These are phyloP conservation scores for Sugiyamaella sp. DNA, from an alignment of 1,139 yeast species.

Conservation along the genomic window DNA sequence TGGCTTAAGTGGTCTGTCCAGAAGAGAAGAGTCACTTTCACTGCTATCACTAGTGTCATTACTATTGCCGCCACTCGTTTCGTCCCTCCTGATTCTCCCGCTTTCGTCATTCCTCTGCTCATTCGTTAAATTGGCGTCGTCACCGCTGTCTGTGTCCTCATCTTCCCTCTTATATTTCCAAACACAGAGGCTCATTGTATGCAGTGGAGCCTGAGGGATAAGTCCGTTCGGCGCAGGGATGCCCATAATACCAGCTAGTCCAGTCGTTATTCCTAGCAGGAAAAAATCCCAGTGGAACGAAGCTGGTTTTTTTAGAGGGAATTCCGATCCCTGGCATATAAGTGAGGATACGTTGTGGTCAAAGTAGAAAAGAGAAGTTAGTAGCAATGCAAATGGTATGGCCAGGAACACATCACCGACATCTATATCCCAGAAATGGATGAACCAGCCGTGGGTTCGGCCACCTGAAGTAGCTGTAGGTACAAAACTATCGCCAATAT, in stretches of 20 bases:
- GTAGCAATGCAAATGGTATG: constrained; percentile 83
- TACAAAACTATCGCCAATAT: constrained; percentile 70
- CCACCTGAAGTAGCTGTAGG: constrained; percentile 59
- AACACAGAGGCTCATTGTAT: constrained; percentile 76
- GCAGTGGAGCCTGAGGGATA: constrained; percentile 96
- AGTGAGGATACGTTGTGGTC: constrained; percentile 94
- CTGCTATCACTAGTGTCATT: not conserved
- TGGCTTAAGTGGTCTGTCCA: constrained; percentile 22
- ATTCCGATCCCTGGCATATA: constrained; percentile 85
- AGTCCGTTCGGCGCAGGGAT: constrained; percentile 95
- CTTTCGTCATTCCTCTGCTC: not conserved
- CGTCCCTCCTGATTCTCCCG: not conserved
- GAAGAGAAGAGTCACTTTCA: constrained; percentile 11
- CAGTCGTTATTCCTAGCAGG: constrained; percentile 82
- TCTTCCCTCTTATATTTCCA: constrained; percentile 47
- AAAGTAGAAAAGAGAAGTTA: constrained; percentile 84
- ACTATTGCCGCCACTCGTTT: not conserved
- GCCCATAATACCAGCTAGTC: constrained; percentile 82
- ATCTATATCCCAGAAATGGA: constrained; percentile 74
- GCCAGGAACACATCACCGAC: constrained; percentile 84
- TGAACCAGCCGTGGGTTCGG: constrained; percentile 68
- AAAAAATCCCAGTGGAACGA: constrained; percentile 93
- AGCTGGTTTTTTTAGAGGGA: constrained; percentile 81
- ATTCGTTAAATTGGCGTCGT: not conserved
- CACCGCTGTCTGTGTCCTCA: constrained; percentile 19